Evolutionary conservation across 2,329 filamentous ascomycete species (phyloP).

Genomic region (Leptographium lundbergii): DNA sequence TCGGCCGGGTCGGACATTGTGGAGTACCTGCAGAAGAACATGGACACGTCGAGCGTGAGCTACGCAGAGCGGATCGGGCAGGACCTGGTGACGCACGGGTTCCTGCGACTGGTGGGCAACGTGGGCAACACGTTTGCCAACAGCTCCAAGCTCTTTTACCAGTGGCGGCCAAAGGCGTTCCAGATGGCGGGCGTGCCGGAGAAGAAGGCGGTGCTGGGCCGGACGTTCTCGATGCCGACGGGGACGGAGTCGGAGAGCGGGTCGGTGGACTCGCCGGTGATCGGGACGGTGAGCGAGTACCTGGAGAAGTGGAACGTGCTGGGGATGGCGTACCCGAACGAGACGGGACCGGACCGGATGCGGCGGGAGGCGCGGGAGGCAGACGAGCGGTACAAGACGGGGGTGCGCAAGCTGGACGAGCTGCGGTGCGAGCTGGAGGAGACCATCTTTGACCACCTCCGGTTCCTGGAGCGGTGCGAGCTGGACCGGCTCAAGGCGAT

Average conservation of each 20-base stretch:
- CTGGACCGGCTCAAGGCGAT: constrained; percentile 92
- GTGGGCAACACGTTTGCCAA: constrained; percentile 95
- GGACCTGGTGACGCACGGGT: constrained; percentile 75
- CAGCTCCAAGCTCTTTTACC: constrained; percentile 93
- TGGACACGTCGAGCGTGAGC: constrained; percentile 72
- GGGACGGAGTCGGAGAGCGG: constrained; percentile 17
- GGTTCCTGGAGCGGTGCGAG: constrained; percentile 95
- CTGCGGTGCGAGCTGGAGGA: constrained; percentile 93
- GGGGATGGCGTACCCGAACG: constrained; percentile 82
- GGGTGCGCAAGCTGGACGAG: constrained; percentile 75
- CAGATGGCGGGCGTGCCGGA: constrained; percentile 77
- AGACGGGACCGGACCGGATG: constrained; percentile 76
- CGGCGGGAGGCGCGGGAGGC: constrained; percentile 80
- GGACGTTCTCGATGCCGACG: constrained; percentile 54
- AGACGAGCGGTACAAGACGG: constrained; percentile 85
- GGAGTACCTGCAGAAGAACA: constrained; percentile 82
- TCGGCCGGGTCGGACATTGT: constrained; percentile 87
- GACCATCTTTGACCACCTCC: constrained; percentile 81
- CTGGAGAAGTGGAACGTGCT: constrained; percentile 86
- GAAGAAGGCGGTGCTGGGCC: constrained; percentile 63
- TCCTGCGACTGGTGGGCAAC: constrained; percentile 82
- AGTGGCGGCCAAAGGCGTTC: constrained; percentile 91
- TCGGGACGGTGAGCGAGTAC: constrained; percentile 77
- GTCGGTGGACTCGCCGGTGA: constrained; percentile 62
- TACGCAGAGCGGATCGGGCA: constrained; percentile 93